Percentiles rank a stretch among this genome's conserved stretches.
phyloP scores from a whole-genome alignment of 2,329 filamentous ascomycete species.

The Fusarium heterosporum region DNA sequence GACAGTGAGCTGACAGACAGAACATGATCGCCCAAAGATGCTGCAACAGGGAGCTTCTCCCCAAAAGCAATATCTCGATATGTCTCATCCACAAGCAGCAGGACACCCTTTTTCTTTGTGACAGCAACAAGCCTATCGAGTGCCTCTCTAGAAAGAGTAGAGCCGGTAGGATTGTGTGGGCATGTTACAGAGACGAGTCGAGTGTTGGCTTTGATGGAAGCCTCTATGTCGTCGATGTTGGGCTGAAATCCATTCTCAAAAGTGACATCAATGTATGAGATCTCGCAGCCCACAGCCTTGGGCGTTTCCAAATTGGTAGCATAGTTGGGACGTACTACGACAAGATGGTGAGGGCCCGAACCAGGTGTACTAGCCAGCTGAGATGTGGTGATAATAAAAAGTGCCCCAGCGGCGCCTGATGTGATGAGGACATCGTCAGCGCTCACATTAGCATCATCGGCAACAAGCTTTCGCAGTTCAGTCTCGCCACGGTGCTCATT shows the following conservation, averaged over 20 bases:
- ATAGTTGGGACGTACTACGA: slow-evolving; percentile 2
- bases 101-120: background rate
- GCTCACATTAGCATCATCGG: background rate
- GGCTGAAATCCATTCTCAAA: slow-evolving; percentile 6
- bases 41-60: background rate
- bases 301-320: background rate
- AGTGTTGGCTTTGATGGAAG: background rate
- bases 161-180: background rate
- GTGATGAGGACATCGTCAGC: background rate
- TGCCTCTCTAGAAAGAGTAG: background rate
- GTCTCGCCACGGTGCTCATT: slow-evolving; percentile 1
- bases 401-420: background rate
- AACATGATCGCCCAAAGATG: background rate
- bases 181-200: background rate
- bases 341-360: background rate
- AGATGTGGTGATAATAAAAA: slow-evolving; percentile 8
- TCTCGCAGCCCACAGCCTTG: background rate
- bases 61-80: background rate
- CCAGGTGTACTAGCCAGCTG: background rate
- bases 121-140: background rate
- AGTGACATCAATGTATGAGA: background rate
- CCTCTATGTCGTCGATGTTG: background rate
- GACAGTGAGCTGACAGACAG: background rate
- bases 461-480: background rate
- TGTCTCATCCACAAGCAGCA: background rate